These are phyloP conservation scores for Begonia loranthoides DNA, from an alignment of 306 rosid species.

Conservation along the genomic window DNA sequence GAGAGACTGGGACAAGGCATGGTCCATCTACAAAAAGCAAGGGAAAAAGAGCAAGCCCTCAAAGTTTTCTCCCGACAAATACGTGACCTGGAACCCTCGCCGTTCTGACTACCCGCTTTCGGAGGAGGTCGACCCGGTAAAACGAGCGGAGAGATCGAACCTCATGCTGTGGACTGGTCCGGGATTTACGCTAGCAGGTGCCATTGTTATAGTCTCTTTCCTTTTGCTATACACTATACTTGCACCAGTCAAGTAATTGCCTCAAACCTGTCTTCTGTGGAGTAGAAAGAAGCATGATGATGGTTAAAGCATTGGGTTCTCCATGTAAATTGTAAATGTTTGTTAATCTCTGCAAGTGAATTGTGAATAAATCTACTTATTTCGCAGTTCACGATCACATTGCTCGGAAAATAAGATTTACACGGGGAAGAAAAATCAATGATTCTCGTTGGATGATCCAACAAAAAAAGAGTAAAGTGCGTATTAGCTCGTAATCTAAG, in stretches of 20 bases:
- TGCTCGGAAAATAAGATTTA: too few species aligned
- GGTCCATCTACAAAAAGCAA: conserved; percentile 67
- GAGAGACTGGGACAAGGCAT: conserved; percentile 91
- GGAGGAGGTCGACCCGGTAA: conserved; percentile 87
- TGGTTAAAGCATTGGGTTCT: background rate
- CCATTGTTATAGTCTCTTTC: conserved; percentile 55
- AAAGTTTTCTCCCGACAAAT: conserved; percentile 60
- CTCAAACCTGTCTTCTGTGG: background rate
- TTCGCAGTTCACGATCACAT: too few species aligned
- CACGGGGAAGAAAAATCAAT: too few species aligned
- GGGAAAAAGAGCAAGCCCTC: conserved; percentile 49
- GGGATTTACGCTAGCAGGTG: conserved; percentile 58
- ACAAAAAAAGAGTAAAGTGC: too few species aligned
- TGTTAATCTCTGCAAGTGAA: background rate
- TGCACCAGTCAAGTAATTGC: conserved; percentile 48
- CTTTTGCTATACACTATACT: conserved; percentile 76
- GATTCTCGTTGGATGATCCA: too few species aligned
- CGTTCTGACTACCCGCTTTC: conserved; percentile 55
- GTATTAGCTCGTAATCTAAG: too few species aligned
- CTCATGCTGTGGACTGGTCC: conserved; percentile 86
- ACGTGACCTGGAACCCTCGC: conserved; percentile 83
- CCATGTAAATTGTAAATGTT: background rate
- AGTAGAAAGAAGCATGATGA: background rate
- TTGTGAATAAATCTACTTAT: background rate
- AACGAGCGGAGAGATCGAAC: conserved; percentile 82